Conservation (phyloP, 345 rosid species). For the Raphanus raphanistrum region DNA sequence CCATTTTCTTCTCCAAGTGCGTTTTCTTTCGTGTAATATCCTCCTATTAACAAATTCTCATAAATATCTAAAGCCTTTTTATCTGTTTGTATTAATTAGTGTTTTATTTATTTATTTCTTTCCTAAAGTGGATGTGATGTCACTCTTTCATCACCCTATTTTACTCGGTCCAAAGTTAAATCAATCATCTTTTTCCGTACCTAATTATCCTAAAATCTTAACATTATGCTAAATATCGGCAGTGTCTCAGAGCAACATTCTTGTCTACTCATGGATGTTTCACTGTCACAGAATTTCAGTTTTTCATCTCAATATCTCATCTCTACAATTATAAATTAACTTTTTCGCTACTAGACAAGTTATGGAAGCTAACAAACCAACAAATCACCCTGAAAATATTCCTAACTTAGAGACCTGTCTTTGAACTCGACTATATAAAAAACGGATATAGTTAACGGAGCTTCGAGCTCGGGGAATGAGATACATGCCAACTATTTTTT, state of each 20-base stretch:
- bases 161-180: not conserved
- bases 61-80: not conserved
- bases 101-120: not conserved
- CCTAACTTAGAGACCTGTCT: not conserved
- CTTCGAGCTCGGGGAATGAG: not conserved
- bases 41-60: slow-evolving; percentile 1
- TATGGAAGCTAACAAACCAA: not conserved
- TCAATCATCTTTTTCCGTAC: not conserved
- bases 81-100: not conserved
- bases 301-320: not conserved
- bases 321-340: not conserved
- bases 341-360: not conserved
- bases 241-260: not conserved
- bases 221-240: not conserved
- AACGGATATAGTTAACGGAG: not conserved
- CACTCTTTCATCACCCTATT: slow-evolving; percentile 10
- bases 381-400: not conserved
- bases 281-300: not conserved
- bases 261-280: not conserved
- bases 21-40: slow-evolving; percentile 11
- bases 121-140: slow-evolving; percentile 8
- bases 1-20: slow-evolving; percentile 28
- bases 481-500: not conserved
- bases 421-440: not conserved
- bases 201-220: not conserved